Percentiles rank a stretch among this genome's conserved stretches.
Conservation (phyloP, 331 rosid species). For the Telfairia occidentalis region DNA sequence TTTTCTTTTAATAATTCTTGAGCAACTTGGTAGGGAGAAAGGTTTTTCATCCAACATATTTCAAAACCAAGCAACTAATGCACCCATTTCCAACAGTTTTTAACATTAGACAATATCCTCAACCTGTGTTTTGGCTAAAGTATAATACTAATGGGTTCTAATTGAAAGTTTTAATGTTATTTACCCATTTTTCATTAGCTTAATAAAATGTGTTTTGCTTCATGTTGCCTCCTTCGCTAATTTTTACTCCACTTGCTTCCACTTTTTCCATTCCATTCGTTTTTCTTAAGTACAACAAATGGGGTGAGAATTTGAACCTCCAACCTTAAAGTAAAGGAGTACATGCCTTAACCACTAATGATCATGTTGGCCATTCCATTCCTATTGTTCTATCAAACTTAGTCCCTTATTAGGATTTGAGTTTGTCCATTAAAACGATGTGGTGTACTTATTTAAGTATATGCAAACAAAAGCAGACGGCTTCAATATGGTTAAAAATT, state of each 20-base stretch:
- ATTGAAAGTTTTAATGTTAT: background rate
- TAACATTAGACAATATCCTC: background rate
- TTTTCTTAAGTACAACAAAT: too few species aligned
- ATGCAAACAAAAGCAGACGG: background rate
- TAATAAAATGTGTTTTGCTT: background rate
- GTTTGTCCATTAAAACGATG: background rate
- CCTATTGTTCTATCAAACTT: background rate
- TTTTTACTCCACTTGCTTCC: background rate
- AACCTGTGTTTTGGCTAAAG: background rate
- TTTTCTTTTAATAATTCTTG: background rate
- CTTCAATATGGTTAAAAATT: background rate
- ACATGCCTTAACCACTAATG: too few species aligned
- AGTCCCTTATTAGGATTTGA: background rate
- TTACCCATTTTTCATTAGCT: background rate
- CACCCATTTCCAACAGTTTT: background rate
- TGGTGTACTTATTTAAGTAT: background rate
- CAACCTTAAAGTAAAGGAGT: too few species aligned
- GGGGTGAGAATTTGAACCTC: too few species aligned
- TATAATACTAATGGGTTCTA: background rate
- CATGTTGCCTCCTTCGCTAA: background rate
- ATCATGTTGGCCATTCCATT: background rate
- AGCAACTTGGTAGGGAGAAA: background rate
- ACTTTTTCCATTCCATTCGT: background rate
- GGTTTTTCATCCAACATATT: background rate
- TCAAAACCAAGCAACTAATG: background rate